Conservation (phyloP, 192 early-diverging fungal species). For the Helicostylum pulchrum region DNA sequence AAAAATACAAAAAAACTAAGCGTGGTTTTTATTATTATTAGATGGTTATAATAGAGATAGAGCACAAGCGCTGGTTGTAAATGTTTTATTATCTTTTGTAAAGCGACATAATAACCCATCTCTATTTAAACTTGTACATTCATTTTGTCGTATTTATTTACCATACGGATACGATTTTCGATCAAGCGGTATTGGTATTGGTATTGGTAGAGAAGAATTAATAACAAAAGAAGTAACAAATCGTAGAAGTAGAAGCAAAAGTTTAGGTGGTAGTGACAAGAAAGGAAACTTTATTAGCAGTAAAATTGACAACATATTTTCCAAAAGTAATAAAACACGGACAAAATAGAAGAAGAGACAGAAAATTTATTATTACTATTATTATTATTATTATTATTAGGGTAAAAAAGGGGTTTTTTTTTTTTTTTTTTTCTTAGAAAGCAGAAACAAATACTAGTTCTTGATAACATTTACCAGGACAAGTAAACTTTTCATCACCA, state of each 20-base stretch:
- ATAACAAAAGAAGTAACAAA: too few species aligned
- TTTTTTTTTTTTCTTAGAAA: slow-evolving; percentile 26
- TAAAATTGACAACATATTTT: too few species aligned
- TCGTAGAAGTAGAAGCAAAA: too few species aligned
- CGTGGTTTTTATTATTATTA: background rate
- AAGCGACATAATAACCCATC: background rate
- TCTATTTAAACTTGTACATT: background rate
- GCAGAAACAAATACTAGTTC: slow-evolving; percentile 72
- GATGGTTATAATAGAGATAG: slow-evolving; percentile 6
- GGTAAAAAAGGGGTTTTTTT: too few species aligned
- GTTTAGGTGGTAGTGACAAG: too few species aligned
- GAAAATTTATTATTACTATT: too few species aligned
- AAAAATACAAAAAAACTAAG: background rate
- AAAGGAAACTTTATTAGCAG: too few species aligned
- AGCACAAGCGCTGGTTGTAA: slow-evolving; percentile 9
- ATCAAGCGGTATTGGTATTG: too few species aligned
- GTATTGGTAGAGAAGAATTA: too few species aligned
- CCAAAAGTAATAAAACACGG: too few species aligned
- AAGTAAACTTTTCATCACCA: slow-evolving; percentile 57
- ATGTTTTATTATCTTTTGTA: background rate
- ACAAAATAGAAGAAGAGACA: too few species aligned
- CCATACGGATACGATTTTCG: background rate
- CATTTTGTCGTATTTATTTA: slow-evolving; percentile 10
- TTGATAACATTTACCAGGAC: slow-evolving; percentile 75
- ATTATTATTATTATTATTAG: background rate